Percentiles rank a stretch among this genome's conserved stretches.
These are phyloP conservation scores for Microdochium paspali DNA, from an alignment of 2,329 filamentous ascomycete species.

Conservation along the genomic window DNA sequence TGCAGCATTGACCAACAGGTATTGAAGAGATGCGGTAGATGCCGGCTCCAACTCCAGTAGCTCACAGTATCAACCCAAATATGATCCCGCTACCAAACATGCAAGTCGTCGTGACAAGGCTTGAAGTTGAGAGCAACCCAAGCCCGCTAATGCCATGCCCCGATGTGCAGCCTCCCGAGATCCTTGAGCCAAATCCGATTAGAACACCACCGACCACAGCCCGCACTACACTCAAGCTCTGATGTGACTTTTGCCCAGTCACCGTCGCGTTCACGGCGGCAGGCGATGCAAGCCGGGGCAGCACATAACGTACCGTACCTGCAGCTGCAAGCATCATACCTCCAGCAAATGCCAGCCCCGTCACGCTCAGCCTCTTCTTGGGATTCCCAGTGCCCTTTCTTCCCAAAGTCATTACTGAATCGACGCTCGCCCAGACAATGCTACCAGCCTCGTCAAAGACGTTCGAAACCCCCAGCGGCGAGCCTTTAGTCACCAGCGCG, in stretches of 20 bases:
- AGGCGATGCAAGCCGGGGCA: constrained; percentile 9
- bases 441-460: constrained; percentile 53
- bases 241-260: constrained; percentile 16
- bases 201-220: constrained; percentile 44
- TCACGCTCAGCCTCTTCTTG: constrained; percentile 16
- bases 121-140: constrained; percentile 51
- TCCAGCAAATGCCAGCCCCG: constrained; percentile 39
- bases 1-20: too few relatives aligned
- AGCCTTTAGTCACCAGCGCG: constrained; percentile 41
- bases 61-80: neutral
- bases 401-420: constrained; percentile 5
- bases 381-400: constrained; percentile 9
- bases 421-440: constrained; percentile 34
- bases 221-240: constrained; percentile 21
- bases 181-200: constrained; percentile 49
- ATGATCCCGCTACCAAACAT: constrained; percentile 45
- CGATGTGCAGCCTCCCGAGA: constrained; percentile 59
- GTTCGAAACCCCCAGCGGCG: constrained; percentile 50
- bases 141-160: constrained; percentile 62
- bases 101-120: constrained; percentile 48
- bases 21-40: too few relatives aligned
- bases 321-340: constrained; percentile 40
- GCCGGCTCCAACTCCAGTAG: neutral
- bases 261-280: constrained; percentile 5
- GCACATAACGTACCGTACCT: constrained; percentile 20